phyloP scores from a whole-genome alignment of 495 filamentous ascomycete species.

The Cladorrhinum samala region DNA sequence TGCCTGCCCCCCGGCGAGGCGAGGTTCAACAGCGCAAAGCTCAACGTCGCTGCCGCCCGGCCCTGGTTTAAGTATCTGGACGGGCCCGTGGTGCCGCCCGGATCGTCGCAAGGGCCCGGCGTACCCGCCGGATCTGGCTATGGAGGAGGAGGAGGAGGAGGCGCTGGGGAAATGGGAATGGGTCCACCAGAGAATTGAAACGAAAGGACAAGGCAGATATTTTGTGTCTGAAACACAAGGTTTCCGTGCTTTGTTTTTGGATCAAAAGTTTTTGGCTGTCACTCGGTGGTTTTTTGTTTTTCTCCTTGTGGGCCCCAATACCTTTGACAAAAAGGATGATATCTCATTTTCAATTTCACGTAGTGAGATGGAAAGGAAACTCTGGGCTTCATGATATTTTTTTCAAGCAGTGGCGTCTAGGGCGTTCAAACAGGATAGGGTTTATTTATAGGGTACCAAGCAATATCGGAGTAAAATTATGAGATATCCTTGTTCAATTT shows the following conservation, averaged over 20 bases:
- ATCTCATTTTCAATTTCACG: too few species aligned
- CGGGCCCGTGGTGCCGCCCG: slow-evolving; percentile 25
- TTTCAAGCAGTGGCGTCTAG: slow-evolving; percentile 16
- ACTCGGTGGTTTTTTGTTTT: not conserved
- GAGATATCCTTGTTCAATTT: not conserved
- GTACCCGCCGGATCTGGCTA: not conserved
- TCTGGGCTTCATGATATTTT: slow-evolving; percentile 16
- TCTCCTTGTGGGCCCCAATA: too few species aligned
- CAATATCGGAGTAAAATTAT: not conserved
- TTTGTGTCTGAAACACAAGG: too few species aligned
- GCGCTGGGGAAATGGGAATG: not conserved
- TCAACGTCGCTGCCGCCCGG: slow-evolving; percentile 82
- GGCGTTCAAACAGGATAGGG: slow-evolving; percentile 16
- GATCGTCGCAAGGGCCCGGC: not conserved
- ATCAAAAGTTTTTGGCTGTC: not conserved
- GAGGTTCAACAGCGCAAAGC: slow-evolving; percentile 76
- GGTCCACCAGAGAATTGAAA: not conserved
- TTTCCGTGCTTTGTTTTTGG: too few species aligned
- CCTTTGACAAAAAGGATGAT: too few species aligned
- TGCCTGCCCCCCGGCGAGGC: slow-evolving; percentile 84
- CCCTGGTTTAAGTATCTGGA: slow-evolving; percentile 64
- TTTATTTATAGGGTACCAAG: not conserved
- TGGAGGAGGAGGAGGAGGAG: not conserved
- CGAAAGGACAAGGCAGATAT: not conserved
- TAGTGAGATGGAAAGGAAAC: not conserved